These are phyloP conservation scores for Beauveria rudraprayagi DNA, from an alignment of 2,329 filamentous ascomycete genomes.

Conservation along the genomic window DNA sequence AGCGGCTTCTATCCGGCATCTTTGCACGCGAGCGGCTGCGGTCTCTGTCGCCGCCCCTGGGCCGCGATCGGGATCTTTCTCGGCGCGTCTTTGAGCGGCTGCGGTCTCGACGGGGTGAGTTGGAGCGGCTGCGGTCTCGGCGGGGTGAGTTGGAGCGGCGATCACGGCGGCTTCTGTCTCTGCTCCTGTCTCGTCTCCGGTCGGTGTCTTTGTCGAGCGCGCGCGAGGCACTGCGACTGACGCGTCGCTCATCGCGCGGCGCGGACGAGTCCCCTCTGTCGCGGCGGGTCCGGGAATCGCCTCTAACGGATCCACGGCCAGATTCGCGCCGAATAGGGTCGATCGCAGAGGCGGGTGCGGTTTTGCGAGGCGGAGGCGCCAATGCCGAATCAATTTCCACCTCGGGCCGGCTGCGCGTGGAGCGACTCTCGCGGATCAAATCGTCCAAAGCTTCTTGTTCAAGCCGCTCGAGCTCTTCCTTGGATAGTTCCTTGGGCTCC, in stretches of 20 bases:
- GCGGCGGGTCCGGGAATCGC: constrained; percentile 24
- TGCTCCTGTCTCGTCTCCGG: constrained; percentile 19
- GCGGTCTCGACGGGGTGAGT: constrained; percentile 30
- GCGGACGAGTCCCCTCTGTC: constrained; percentile 19
- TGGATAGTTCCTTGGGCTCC: constrained; percentile 43
- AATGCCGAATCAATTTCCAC: constrained; percentile 49
- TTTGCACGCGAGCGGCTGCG: constrained; percentile 27
- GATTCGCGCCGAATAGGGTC: constrained; percentile 44
- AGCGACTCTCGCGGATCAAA: constrained; percentile 50
- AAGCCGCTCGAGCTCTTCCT: constrained; percentile 49
- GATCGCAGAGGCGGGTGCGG: constrained; percentile 49
- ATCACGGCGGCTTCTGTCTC: constrained; percentile 26
- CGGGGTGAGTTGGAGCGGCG: constrained; percentile 32
- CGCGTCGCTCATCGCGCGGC: constrained; percentile 22
- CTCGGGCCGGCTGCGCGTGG: constrained; percentile 41
- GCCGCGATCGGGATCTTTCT: constrained; percentile 34
- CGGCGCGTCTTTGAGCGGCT: constrained; percentile 28
- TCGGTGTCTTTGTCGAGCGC: constrained; percentile 34
- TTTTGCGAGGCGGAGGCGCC: constrained; percentile 45
- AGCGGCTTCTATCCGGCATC: constrained; percentile 28
- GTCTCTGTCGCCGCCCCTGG: constrained; percentile 26
- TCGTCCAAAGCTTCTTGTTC: constrained; percentile 52
- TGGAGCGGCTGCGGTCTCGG: constrained; percentile 32
- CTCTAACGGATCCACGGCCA: constrained; percentile 33
- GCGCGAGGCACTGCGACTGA: constrained; percentile 29